Evolutionary conservation across 352 stramenopile species (phyloP).

Genomic region (Phytophthora rubi): DNA sequence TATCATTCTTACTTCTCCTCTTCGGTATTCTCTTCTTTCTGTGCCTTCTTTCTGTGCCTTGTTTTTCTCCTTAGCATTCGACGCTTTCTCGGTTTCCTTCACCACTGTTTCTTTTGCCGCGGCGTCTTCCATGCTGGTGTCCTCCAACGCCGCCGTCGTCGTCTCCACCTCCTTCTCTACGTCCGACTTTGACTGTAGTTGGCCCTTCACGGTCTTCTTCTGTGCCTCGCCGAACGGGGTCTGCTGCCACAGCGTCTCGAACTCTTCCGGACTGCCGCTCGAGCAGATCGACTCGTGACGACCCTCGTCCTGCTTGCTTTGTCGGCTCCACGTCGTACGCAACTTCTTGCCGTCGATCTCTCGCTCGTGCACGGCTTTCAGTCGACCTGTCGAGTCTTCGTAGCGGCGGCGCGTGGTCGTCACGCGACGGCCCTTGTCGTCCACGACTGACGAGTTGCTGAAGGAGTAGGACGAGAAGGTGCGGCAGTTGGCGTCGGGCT

Average conservation of each 20-base stretch:
- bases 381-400: constrained; percentile 55
- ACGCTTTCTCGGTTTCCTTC: not conserved
- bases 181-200: constrained; percentile 13
- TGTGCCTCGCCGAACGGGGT: constrained; percentile 62
- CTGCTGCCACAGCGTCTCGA: constrained; percentile 43
- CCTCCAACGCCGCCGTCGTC: not conserved
- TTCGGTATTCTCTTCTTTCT: not conserved
- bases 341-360: constrained; percentile 53
- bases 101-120: not conserved
- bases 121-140: constrained; percentile 1
- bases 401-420: constrained; percentile 41
- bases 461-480: constrained; percentile 51
- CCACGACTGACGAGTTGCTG: constrained; percentile 34
- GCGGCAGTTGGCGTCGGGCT: not conserved
- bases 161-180: constrained; percentile 4
- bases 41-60: too few relatives aligned
- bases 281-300: constrained; percentile 54
- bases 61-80: not conserved
- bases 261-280: constrained; percentile 51
- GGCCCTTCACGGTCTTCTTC: constrained; percentile 45
- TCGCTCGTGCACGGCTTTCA: constrained; percentile 72
- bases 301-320: constrained; percentile 53
- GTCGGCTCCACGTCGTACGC: constrained; percentile 57
- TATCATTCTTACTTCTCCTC: not conserved
- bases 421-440: constrained; percentile 42